A percentile compares a stretch with the other conserved stretches of the same genome.
phyloP scores from a whole-genome alignment of 2,329 filamentous ascomycete species.

The Trichoderma koningiopsis region DNA sequence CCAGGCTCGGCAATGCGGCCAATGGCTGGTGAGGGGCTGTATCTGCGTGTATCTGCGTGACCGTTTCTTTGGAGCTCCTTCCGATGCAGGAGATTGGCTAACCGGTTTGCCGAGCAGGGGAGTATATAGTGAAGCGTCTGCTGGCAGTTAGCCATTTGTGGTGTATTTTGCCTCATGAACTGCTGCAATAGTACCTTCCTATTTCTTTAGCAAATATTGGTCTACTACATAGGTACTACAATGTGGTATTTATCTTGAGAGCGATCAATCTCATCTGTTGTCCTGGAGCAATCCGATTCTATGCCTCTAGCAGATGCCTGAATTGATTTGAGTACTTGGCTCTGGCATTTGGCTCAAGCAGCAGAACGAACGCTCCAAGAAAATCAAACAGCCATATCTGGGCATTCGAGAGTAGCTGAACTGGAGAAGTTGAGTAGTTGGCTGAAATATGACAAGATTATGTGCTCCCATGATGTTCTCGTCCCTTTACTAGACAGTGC shows the following conservation, averaged over 20 bases:
- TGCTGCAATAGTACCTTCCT: neutral
- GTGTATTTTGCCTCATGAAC: neutral
- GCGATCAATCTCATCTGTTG: neutral
- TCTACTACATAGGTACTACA: neutral
- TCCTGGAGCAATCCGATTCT: neutral
- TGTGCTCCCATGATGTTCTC: neutral
- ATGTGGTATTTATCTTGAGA: neutral
- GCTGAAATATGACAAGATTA: neutral
- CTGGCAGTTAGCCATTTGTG: neutral
- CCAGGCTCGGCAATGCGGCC: conserved; percentile 6
- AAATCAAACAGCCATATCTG: neutral
- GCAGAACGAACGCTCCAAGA: neutral
- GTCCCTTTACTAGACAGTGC: neutral
- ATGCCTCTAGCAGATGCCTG: neutral
- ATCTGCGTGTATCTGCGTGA: neutral
- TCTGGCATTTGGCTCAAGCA: neutral
- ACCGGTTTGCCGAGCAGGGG: neutral
- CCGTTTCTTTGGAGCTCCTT: neutral
- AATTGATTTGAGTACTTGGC: neutral
- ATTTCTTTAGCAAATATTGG: neutral
- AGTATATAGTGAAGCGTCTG: neutral
- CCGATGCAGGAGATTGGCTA: neutral
- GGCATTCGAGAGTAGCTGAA: neutral
- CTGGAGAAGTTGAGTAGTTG: neutral
- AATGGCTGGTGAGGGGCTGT: neutral